These are phyloP conservation scores for Sporobolus alterniflorus DNA, from an alignment of 202 grass and related monocot genomes.

Conservation along the genomic window DNA sequence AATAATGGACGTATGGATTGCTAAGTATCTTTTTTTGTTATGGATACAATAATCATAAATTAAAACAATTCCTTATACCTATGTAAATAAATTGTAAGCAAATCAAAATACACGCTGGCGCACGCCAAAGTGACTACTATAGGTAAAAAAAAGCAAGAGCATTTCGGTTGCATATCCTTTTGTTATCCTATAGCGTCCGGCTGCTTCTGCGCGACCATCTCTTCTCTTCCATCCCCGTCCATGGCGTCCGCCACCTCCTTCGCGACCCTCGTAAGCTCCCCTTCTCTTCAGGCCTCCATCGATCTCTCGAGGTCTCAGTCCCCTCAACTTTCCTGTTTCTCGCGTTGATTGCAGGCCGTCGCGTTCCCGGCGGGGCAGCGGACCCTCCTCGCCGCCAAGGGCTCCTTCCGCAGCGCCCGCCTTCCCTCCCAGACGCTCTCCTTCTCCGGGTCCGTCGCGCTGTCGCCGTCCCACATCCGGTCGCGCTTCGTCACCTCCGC, in stretches of 20 bases:
- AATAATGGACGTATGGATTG: no score
- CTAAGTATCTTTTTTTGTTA: no score
- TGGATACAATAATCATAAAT: no score
- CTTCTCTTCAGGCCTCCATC: neutral
- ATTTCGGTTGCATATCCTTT: neutral
- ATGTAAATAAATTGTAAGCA: no score
- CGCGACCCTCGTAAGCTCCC: slow-evolving; percentile 45
- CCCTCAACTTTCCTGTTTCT: neutral
- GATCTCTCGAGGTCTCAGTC: neutral
- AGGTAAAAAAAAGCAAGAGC: neutral
- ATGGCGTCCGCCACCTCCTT: slow-evolving; percentile 63
- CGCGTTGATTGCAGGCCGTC: slow-evolving; percentile 42
- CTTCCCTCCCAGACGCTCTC: slow-evolving; percentile 29
- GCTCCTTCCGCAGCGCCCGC: neutral
- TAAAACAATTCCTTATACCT: no score
- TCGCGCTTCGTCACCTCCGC: slow-evolving; percentile 58
- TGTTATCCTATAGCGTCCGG: neutral
- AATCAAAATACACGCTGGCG: no score
- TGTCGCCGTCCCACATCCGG: slow-evolving; percentile 5
- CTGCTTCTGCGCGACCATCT: neutral
- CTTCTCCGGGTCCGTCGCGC: slow-evolving; percentile 1
- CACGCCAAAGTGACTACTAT: no score
- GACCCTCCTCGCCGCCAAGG: slow-evolving; percentile 26
- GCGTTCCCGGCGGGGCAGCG: slow-evolving; percentile 42
- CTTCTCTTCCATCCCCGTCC: neutral